Base-by-base conservation (phyloP, 805 yeast genomes). In the Blastobotrys attinorum region DNA sequence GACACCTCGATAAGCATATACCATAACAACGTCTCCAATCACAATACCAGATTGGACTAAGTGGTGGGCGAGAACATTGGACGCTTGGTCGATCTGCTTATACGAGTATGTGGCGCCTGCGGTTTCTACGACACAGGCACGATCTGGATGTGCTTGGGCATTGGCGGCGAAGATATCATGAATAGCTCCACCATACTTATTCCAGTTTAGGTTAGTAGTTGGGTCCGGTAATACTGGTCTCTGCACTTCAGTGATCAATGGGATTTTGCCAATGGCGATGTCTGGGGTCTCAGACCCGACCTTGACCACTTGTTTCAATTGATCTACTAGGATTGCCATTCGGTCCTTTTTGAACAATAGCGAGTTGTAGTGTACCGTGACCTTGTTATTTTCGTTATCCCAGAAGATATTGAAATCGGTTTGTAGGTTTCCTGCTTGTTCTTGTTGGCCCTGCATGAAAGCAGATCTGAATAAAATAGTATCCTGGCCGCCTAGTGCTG, bases 1-100 rank as follows among this genome's bases (percentile, higher is more conserved):
- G 5, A 92, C 98, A 55, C 97, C 96, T 65, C 99, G 79, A 58
- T 90, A 86, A 21, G 98, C 96, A 61, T 92, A 92, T 54, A 94
- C 89, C 95, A 89, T 89, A 15, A 92, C 97, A 15, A 92, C 87
- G 62, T 92, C 97, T 45, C 97, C 98, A 57, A 83, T 73, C 51
- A 76, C 70, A 56, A 92, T 82, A 11, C 97, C 97, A 4, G 81
- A 77, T 21, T 74, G 66, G 46, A 85, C 80, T 55, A 92, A 72
- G 58, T 86, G 83, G 65, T 92, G 90, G 29, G 96, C 97, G 15
- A 92, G 89, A 22, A 88, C 74, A 58, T 94, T 92, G 11, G 97
- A 87, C 2, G 97, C 90, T 62, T 86, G 83, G 62, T 92, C 80
- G 56, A 92, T 90, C 61, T 90, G 96, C 56, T 70, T 71, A 63